Base-by-base conservation (phyloP, 2,329 filamentous ascomycete genomes). In the Nemania diffusa region DNA sequence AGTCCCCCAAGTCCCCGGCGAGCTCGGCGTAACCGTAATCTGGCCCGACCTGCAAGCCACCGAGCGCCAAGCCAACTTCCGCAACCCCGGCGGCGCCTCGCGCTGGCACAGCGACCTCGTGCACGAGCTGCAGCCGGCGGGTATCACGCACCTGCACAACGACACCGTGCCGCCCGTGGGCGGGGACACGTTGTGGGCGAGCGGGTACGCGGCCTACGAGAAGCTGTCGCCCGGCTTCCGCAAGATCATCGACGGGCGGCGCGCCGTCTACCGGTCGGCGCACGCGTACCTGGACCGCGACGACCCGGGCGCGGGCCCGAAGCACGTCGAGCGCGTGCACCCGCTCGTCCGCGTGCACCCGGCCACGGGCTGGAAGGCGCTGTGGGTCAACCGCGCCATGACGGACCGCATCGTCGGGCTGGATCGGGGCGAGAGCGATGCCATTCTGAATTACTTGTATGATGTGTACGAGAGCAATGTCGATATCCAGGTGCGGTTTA, bases 121-220 rank as follows among this genome's bases (percentile, higher is more conserved):
- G 0, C 90, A 92, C 72, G 90, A 93, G 76, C 82, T 83, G 37
- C 90, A 92, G 64, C 90, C 91, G 1, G 89, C 91, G 0, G 90
- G 90, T 5, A 87, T 92, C 60, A 92, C 90, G 0, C 89, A 91
- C 75, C 81, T 92, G 5, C 89, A 91, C 79, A 91, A 91, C 62
- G 90, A 91, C 75, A 89, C 88, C 0, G 82, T 92, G 0, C 89
- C 90, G 0, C 82, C 82, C 0, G 75, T 88, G 0, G 91, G 91
- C 1, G 91, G 91, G 11, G 91, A 93, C 76, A 92, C 91, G 0
- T 84, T 92, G 0, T 93, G 91, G 90, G 88, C 90, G 0, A 88
- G 85, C 65, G 90, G 90, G 1, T 92, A 92, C 74, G 81, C 87
- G 0, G 90, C 90, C 0, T 93, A 93, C 72, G 90, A 92, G 78